phyloP scores from a whole-genome alignment of 768 basidiomycete species.

The Russula virescens region DNA sequence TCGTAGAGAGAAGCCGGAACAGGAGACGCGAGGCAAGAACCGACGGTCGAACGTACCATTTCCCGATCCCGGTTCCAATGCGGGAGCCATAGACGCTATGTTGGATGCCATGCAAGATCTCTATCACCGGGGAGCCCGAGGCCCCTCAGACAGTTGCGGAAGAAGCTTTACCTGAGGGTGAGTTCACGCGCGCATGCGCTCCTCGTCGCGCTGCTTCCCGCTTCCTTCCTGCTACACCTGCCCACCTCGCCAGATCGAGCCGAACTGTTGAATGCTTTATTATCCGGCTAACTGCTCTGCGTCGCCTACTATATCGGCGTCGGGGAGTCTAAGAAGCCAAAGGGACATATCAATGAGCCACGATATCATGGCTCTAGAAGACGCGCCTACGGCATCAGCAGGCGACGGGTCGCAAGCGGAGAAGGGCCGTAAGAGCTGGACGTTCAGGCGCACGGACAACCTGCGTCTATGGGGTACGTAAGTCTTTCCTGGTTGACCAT shows the following conservation, averaged over 20 bases:
- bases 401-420: conserved; percentile 34
- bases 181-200: conserved; percentile 63
- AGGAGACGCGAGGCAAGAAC: conserved; percentile 36
- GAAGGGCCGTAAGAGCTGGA: conserved; percentile 59
- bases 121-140: conserved; percentile 49
- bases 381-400: conserved; percentile 34
- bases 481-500: conserved; percentile 29
- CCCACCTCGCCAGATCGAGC: conserved; percentile 31
- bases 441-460: conserved; percentile 83
- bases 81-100: conserved; percentile 28
- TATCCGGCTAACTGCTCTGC: conserved; percentile 79
- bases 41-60: conserved; percentile 44
- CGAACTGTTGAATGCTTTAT: conserved; percentile 48
- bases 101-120: conserved; percentile 48
- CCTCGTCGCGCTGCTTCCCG: conserved; percentile 53
- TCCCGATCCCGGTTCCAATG: conserved; percentile 31
- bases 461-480: conserved; percentile 81
- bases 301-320: conserved; percentile 75
- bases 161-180: conserved; percentile 42
- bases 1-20: conserved; percentile 38
- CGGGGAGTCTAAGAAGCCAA: conserved; percentile 73
- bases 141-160: conserved; percentile 45
- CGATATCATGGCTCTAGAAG: conserved; percentile 66
- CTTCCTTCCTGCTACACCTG: conserved; percentile 39
- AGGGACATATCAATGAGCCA: conserved; percentile 87